Evolutionary conservation across 75 land plant genomes (phyloP).

Genomic region (Cunninghamia lanceolata): DNA sequence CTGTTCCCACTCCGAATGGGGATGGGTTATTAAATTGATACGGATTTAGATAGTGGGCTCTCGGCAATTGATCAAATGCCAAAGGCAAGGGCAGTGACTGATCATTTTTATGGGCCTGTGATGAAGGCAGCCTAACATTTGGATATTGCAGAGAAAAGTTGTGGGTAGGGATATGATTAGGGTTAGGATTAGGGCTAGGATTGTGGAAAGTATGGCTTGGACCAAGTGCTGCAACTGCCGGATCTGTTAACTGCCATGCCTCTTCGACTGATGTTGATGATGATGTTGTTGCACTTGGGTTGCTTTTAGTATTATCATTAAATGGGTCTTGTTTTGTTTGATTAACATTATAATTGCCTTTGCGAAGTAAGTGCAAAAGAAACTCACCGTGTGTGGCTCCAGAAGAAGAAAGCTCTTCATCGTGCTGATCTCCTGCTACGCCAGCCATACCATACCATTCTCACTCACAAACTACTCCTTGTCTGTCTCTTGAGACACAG

Average conservation of each 20-base stretch:
- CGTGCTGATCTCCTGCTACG: neutral
- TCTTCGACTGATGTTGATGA: neutral
- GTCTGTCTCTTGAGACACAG: too few relatives aligned
- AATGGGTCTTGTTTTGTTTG: neutral
- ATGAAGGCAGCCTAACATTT: neutral
- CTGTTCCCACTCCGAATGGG: neutral
- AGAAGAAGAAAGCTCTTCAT: neutral
- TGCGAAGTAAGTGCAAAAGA: slow-evolving; percentile 13
- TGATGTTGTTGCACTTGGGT: neutral
- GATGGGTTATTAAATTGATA: neutral
- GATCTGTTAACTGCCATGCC: slow-evolving; percentile 24
- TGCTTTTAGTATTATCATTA: neutral
- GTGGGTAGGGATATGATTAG: neutral
- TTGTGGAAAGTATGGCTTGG: slow-evolving; percentile 30
- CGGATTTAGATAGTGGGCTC: neutral
- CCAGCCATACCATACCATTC: neutral
- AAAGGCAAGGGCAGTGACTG: neutral
- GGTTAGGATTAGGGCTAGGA: neutral
- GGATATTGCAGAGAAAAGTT: neutral
- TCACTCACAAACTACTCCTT: neutral
- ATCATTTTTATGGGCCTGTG: neutral
- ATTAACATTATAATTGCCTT: neutral
- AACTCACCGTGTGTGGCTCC: neutral
- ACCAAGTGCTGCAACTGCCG: slow-evolving; percentile 42
- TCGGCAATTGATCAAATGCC: neutral